Percentiles rank a stretch among this genome's conserved stretches.
Conservation (phyloP, 2,329 filamentous ascomycete genomes). For the Diatrype stigma region DNA sequence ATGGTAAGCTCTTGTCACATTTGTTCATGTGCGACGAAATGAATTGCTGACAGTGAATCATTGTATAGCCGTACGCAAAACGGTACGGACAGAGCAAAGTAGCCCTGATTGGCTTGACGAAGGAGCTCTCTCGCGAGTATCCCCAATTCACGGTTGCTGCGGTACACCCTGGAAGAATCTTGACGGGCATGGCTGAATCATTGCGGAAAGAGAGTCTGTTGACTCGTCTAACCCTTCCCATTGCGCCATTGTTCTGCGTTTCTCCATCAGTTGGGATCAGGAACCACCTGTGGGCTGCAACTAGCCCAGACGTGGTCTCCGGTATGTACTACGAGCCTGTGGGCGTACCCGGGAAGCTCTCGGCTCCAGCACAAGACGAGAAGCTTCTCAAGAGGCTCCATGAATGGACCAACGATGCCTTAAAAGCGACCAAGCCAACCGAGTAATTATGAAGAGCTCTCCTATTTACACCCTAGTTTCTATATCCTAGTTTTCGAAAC, state of each 20-base stretch:
- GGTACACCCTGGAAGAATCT: conserved; percentile 11
- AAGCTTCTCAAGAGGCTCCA: conserved; percentile 22
- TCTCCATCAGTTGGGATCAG: conserved; percentile 24
- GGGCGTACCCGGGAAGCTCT: conserved; percentile 18
- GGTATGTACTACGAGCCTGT: conserved; percentile 33
- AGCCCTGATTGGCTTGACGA: conserved; percentile 40
- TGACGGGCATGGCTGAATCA: conserved; percentile 7
- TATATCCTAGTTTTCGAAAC: neutral
- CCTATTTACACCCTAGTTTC: no score
- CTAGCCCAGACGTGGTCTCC: conserved; percentile 25
- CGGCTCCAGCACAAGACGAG: conserved; percentile 15
- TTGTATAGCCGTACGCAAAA: conserved; percentile 13
- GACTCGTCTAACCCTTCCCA: neutral
- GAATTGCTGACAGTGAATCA: neutral
- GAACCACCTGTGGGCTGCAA: conserved; percentile 41
- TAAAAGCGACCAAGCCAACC: neutral
- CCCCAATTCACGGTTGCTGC: conserved; percentile 24
- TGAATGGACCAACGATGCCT: conserved; percentile 25
- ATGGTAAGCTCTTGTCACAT: conserved; percentile 20
- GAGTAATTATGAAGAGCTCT: neutral
- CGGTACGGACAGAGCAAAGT: conserved; percentile 46
- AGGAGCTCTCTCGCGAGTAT: conserved; percentile 34
- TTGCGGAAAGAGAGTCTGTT: conserved; percentile 8
- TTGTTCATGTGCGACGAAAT: neutral
- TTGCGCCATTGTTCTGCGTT: conserved; percentile 7